Evolutionary conservation across 805 yeast genomes (phyloP).

Genomic region (Clavispora phyllophila): DNA sequence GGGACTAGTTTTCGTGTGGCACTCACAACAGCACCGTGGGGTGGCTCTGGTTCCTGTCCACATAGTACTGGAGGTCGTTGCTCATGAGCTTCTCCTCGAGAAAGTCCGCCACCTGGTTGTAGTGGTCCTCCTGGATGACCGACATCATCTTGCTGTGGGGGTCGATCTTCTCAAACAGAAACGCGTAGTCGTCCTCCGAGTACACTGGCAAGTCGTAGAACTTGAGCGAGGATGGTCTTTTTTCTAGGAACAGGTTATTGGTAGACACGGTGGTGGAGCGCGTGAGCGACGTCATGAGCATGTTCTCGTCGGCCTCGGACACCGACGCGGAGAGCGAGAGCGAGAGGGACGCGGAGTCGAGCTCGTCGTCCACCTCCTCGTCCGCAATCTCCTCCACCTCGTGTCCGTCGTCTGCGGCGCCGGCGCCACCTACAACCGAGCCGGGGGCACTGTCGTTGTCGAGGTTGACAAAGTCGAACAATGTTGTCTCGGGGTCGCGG

Average conservation of each 20-base stretch:
- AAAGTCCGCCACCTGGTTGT: constrained; percentile 37
- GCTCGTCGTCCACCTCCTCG: constrained; percentile 18
- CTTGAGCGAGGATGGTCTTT: constrained; percentile 12
- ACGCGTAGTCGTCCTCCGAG: constrained; percentile 16
- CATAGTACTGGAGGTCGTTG: constrained; percentile 35
- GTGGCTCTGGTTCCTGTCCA: constrained; percentile 8
- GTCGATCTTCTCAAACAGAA: constrained; percentile 14
- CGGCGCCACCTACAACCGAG: background rate
- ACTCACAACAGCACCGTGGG: background rate
- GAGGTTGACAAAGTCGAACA: constrained; percentile 23
- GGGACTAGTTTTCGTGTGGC: no score
- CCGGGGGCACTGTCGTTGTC: constrained; percentile 10
- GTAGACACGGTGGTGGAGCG: constrained; percentile 40
- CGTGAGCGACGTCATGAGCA: constrained; percentile 36
- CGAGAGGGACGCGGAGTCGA: constrained; percentile 25
- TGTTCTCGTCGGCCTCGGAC: constrained; percentile 27
- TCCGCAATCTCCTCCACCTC: constrained; percentile 16
- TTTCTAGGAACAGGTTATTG: constrained; percentile 18
- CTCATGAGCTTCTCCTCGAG: constrained; percentile 36
- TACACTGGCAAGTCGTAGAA: constrained; percentile 33
- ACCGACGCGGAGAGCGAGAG: constrained; percentile 36
- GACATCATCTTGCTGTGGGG: constrained; percentile 17
- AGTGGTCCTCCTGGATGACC: constrained; percentile 30
- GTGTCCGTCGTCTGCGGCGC: constrained; percentile 5
- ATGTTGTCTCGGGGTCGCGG: constrained; percentile 13